phyloP scores from a whole-genome alignment of 192 early-diverging fungal species.

The Coemansia sp. region DNA sequence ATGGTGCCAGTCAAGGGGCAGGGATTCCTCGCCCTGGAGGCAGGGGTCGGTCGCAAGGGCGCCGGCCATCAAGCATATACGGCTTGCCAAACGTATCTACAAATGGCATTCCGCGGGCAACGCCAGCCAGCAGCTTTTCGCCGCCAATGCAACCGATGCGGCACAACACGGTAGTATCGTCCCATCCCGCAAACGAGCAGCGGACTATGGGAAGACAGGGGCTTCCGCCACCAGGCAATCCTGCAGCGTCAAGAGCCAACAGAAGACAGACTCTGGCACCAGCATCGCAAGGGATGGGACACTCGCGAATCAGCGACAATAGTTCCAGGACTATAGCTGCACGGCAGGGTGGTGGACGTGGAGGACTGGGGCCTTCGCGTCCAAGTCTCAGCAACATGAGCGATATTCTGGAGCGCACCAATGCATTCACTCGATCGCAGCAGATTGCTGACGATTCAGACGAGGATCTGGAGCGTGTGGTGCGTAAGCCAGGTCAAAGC shows the following conservation, averaged over 20 bases:
- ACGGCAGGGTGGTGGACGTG: conserved; percentile 15
- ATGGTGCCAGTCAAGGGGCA: conserved; percentile 8
- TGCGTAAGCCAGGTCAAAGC: conserved; percentile 33
- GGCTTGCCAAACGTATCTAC: conserved; percentile 18
- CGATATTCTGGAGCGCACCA: conserved; percentile 37
- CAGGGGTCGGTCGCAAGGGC: conserved; percentile 2
- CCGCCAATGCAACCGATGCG: conserved; percentile 27
- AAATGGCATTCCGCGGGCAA: conserved; percentile 30
- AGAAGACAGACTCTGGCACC: conserved; percentile 40
- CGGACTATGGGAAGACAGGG: conserved; percentile 23
- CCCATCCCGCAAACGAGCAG: conserved; percentile 2
- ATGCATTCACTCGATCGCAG: conserved; percentile 22
- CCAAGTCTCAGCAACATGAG: conserved; percentile 24
- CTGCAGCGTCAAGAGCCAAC: conserved; percentile 8
- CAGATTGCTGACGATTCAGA: conserved; percentile 24
- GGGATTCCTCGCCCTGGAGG: conserved; percentile 26
- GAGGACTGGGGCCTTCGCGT: conserved; percentile 15
- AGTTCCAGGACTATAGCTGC: conserved; percentile 8
- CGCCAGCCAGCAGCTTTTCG: conserved; percentile 17
- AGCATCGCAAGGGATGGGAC: conserved; percentile 10
- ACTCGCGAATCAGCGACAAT: conserved; percentile 13
- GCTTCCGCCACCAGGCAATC: conserved; percentile 24
- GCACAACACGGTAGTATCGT: conserved; percentile 8
- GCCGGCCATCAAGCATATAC: conserved; percentile 38
- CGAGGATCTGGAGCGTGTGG: conserved; percentile 48